These are phyloP conservation scores for Chalaropsis thielavioides DNA, from an alignment of 2,329 filamentous ascomycete species.

Conservation along the genomic window DNA sequence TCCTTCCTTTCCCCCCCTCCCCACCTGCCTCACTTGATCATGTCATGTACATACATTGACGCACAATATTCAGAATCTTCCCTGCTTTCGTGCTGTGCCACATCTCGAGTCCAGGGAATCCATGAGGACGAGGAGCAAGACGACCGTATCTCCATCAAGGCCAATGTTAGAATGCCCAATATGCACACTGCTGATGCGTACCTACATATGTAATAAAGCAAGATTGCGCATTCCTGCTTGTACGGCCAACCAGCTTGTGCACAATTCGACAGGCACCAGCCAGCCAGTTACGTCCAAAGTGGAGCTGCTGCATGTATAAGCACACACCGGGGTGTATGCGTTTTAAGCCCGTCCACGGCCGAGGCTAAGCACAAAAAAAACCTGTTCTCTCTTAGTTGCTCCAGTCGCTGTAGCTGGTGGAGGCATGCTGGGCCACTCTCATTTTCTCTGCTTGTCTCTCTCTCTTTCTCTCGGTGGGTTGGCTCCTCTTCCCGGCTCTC, in stretches of 20 bases:
- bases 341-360: not conserved
- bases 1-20: too few species aligned
- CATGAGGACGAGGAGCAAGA: not conserved
- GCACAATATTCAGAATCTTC: not conserved
- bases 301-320: not conserved
- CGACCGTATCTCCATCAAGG: not conserved
- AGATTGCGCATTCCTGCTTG: not conserved
- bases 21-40: too few species aligned
- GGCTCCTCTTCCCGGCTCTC: not conserved
- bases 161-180: too few species aligned
- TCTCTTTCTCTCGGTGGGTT: not conserved
- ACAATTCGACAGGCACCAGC: not conserved
- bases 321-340: too few species aligned
- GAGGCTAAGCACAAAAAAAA: not conserved
- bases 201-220: not conserved
- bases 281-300: not conserved
- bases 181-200: not conserved
- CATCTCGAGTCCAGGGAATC: not conserved
- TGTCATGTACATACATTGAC: too few species aligned
- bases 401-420: too few species aligned
- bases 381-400: not conserved
- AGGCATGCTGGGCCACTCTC: not conserved
- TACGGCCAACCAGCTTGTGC: conserved; percentile 2
- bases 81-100: not conserved
- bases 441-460: too few species aligned